Percentiles rank a stretch among this genome's conserved stretches.
Evolutionary conservation across 192 early-diverging fungal species (phyloP).

Genomic region (Coemansia sp.): DNA sequence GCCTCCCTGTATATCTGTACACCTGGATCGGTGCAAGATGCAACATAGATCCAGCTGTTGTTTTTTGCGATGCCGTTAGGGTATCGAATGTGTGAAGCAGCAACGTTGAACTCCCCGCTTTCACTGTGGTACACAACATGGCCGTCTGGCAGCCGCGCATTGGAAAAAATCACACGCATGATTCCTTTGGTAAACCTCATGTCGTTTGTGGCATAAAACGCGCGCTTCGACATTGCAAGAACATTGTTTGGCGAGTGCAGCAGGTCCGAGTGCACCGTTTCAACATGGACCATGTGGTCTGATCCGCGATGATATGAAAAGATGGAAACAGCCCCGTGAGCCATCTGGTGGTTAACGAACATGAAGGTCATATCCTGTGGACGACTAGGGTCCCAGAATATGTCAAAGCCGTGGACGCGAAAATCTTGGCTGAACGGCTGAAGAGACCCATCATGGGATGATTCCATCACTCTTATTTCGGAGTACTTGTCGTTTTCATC

Average conservation of each 20-base stretch:
- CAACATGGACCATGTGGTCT: constrained; percentile 50
- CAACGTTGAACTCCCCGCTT: constrained; percentile 25
- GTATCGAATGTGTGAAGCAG: constrained; percentile 23
- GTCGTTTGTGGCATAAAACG: constrained; percentile 66
- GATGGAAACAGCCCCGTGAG: constrained; percentile 51
- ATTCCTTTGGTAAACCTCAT: constrained; percentile 26
- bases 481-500: constrained; percentile 40
- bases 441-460: constrained; percentile 10
- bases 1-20: constrained; percentile 34
- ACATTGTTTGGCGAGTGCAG: constrained; percentile 62
- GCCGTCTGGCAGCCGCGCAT: constrained; percentile 24
- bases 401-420: constrained; percentile 57
- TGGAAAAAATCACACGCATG: constrained; percentile 23
- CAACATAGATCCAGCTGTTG: constrained; percentile 41
- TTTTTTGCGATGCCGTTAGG: constrained; percentile 51
- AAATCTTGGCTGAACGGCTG: constrained; percentile 45
- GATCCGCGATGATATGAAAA: constrained; percentile 41
- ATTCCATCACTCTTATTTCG: constrained; percentile 23
- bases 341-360: constrained; percentile 58
- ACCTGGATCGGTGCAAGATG: constrained; percentile 36
- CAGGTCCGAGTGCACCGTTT: constrained; percentile 57
- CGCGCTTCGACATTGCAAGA: constrained; percentile 53
- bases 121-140: constrained; percentile 44
- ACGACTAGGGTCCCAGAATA: constrained; percentile 53
- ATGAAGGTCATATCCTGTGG: constrained; percentile 54